Evolutionary conservation across 2,329 filamentous ascomycete genomes (phyloP), one percentile per base, ranked within the genome.

Genomic region (Ramularia collo-cygni): DNA sequence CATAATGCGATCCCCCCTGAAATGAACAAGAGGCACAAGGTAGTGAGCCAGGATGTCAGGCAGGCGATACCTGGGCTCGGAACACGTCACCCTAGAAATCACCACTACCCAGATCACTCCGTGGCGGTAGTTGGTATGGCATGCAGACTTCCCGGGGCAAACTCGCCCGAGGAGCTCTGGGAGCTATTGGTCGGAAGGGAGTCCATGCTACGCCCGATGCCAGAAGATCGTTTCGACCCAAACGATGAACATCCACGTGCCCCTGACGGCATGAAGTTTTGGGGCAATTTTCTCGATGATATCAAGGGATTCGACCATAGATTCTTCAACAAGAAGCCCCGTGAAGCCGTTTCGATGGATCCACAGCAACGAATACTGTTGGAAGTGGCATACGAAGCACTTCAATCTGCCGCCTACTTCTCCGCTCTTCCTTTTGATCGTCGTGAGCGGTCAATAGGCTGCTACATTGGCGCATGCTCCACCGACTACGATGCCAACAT

Each of bases 401-500:
- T 64, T 1, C 54, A 63, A 16, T 46, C 54, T 26, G 53, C 59
- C 2, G 61, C 59, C 6, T 61, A 62, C 21, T 57, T 56, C 27
- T 38, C 53, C 2, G 16, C 16, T 4, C 13, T 15, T 16, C 13
- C 30, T 4, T 13, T 12, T 7, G 30, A 7, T 8, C 13, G 13
- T 12, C 13, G 15, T 2, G 13, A 16, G 30, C 44, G 34, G 13
- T 35, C 52, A 12, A 46, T 68, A 1, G 69, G 68, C 2, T 58
- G 54, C 13, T 71, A 63, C 32, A 46, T 71, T 1, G 66, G 67
- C 5, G 38, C 52, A 4, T 55, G 56, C 18, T 48, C 43, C 0
- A 49, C 43, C 1, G 66, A 72, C 35, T 71, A 72, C 42, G 61
- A 69, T 31, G 37, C 21, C 4, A 8, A 13, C 26, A 28, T 35